phyloP scores from a whole-genome alignment of 2,329 filamentous ascomycete species.

The Diaporthe vexans region DNA sequence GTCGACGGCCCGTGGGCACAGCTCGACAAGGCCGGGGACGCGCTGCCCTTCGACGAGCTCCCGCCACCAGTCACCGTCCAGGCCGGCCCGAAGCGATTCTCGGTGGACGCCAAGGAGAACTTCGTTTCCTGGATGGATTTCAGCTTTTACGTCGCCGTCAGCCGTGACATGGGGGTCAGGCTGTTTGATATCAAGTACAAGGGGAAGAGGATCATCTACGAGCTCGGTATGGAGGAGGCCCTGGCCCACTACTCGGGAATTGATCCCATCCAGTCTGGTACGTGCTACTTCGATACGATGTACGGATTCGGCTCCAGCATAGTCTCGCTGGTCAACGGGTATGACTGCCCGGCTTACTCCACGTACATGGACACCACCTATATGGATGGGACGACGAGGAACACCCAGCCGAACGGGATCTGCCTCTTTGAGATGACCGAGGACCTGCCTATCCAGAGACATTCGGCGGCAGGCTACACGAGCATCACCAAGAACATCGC shows the following conservation, averaged over 20 bases:
- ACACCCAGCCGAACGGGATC: slow-evolving; percentile 1
- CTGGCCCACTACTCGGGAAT: slow-evolving; percentile 43
- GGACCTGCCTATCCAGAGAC: slow-evolving; percentile 53
- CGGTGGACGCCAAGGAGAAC: slow-evolving; percentile 35
- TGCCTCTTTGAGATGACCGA: slow-evolving; percentile 54
- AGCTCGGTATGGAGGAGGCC: slow-evolving; percentile 45
- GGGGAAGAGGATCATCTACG: slow-evolving; percentile 64
- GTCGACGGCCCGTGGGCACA: slow-evolving; percentile 47
- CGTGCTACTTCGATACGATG: background rate
- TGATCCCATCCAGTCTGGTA: slow-evolving; percentile 25
- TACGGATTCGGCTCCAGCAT: background rate
- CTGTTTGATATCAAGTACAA: slow-evolving; percentile 65
- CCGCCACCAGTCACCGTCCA: slow-evolving; percentile 52
- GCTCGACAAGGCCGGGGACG: slow-evolving; percentile 49
- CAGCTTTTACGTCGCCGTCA: slow-evolving; percentile 9
- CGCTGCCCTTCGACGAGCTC: slow-evolving; percentile 43
- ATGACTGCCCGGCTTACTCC: slow-evolving; percentile 19
- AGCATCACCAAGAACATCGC: slow-evolving; percentile 49
- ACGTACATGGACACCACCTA: slow-evolving; percentile 8
- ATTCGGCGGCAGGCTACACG: slow-evolving; percentile 46
- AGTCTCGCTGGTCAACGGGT: background rate
- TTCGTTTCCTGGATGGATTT: slow-evolving; percentile 25
- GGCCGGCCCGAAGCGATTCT: slow-evolving; percentile 56
- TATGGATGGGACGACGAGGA: slow-evolving; percentile 3
- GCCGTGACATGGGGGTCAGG: slow-evolving; percentile 53